Conservation (phyloP, 2,329 filamentous ascomycete genomes). For the Diaporthe ampelina region DNA sequence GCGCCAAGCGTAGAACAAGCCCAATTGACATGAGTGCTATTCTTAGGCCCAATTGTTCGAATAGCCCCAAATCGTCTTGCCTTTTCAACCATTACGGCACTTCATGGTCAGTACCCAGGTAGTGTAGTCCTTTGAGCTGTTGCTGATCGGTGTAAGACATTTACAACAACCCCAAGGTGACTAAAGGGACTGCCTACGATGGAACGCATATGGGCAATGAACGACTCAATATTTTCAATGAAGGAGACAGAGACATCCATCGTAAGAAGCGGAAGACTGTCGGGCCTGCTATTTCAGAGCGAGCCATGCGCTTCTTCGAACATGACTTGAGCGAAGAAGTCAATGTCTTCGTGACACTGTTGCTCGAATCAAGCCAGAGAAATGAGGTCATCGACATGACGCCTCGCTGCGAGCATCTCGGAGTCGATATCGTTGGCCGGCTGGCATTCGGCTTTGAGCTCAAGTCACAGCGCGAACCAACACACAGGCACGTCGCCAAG, state of each 20-base stretch:
- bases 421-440: constrained; percentile 40
- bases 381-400: constrained; percentile 5
- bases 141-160: neutral
- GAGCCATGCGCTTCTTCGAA: constrained; percentile 17
- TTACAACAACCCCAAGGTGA: constrained; percentile 21
- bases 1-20: no score
- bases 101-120: neutral
- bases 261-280: neutral
- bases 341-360: neutral
- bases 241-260: neutral
- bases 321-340: neutral
- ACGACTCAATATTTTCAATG: constrained; percentile 18
- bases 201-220: neutral
- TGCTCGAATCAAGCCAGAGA: neutral
- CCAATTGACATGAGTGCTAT: neutral
- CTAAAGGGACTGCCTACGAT: constrained; percentile 16
- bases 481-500: constrained; percentile 5
- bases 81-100: constrained; percentile 3
- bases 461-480: constrained; percentile 40
- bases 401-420: constrained; percentile 24
- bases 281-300: neutral
- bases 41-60: neutral
- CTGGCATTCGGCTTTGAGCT: constrained; percentile 43
- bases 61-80: constrained; percentile 21
- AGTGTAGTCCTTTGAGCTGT: no score